Percentiles rank a stretch among this genome's conserved stretches.
Evolutionary conservation across 2,329 filamentous ascomycete species (phyloP).

Genomic region (Cytospora paraplurivora): DNA sequence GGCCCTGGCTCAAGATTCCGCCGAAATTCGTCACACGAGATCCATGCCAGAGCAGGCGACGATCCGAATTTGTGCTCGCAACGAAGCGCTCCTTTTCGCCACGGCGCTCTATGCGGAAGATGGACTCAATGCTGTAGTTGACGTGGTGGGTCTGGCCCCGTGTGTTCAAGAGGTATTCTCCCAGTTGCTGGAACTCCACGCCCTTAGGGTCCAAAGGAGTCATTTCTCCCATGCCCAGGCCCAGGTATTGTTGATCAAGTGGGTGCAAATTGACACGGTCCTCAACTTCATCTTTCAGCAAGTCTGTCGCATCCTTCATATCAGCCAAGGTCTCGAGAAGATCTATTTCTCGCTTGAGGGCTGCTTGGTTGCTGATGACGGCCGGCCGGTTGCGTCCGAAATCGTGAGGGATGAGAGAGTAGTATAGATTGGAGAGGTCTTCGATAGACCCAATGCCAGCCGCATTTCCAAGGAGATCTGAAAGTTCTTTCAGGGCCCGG

Average conservation of each 20-base stretch:
- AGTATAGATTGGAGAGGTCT: slow-evolving; percentile 74
- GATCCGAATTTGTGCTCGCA: slow-evolving; percentile 59
- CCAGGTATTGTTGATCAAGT: slow-evolving; percentile 72
- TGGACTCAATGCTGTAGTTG: slow-evolving; percentile 65
- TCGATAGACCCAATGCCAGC: slow-evolving; percentile 49
- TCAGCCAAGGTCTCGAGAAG: slow-evolving; percentile 79
- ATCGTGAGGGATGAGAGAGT: slow-evolving; percentile 78
- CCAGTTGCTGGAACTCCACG: slow-evolving; percentile 66
- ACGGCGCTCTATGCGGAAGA: slow-evolving; percentile 79
- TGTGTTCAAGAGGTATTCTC: slow-evolving; percentile 67
- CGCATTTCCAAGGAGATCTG: slow-evolving; percentile 62
- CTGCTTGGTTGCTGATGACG: slow-evolving; percentile 56
- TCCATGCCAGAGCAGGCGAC: slow-evolving; percentile 84
- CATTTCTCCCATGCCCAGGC: slow-evolving; percentile 76
- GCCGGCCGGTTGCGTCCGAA: slow-evolving; percentile 77
- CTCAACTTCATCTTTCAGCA: slow-evolving; percentile 68
- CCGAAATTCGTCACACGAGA: slow-evolving; percentile 82
- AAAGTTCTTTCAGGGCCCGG: slow-evolving; percentile 73
- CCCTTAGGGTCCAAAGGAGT: slow-evolving; percentile 61
- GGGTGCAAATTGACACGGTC: slow-evolving; percentile 58
- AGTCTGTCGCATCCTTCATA: slow-evolving; percentile 78
- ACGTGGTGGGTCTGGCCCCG: slow-evolving; percentile 67
- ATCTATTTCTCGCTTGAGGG: slow-evolving; percentile 75
- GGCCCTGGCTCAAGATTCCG: slow-evolving; percentile 82
- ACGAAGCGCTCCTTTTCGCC: slow-evolving; percentile 73